Base-by-base conservation (phyloP, 2,329 filamentous ascomycete species). In the Colletotrichum agaves region DNA sequence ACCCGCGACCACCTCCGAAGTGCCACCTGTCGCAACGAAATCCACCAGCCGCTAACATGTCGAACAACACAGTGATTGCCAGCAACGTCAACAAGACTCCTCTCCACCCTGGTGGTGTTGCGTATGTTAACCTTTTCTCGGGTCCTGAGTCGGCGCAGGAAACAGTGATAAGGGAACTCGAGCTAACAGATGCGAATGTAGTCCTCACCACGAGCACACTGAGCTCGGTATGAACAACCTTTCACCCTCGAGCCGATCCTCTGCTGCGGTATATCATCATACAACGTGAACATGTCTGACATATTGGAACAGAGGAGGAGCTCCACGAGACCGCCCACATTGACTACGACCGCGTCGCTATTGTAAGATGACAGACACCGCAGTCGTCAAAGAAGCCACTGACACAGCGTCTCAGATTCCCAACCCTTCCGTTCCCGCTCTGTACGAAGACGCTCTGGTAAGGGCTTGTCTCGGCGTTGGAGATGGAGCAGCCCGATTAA, bases 391-490 rank as follows among this genome's bases (percentile, higher is more conserved):
- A 17, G 12, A 55, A 63, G 57, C n/a, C 17, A 49, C 71, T 78
- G 64, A 78, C 71, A 60, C 60, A 62, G 10, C 31, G 37, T 57
- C 19, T n/a, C 70, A 90, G 87, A 88, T 91, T 69, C 93, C 93
- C 83, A 98, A 99, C 84, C 94, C 95, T 71, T 96, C 95, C 64
- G 96, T 98, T 70, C 91, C 96, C 72, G 92, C 94, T 67, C 90
- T 99, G 72, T 99, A 99, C 86, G 96, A 99, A 89, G 96, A 99
- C 92, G 96, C 96, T 63, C 89, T 99, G 72, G 94, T 94, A 75
- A 74, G 74, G 60, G 41, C 27, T 49, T 47, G 15, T 8, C 19
- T 39, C 41, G 11, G 12, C 19, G 23, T 3, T 37, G 15, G 23
- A 5, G 23, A 3, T 37, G 15, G 23, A 5, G 23, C 37, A n/a